Percentiles rank a stretch among this genome's conserved stretches.
Conservation (phyloP, 768 basidiomycete species). For the Pholiota microspora region DNA sequence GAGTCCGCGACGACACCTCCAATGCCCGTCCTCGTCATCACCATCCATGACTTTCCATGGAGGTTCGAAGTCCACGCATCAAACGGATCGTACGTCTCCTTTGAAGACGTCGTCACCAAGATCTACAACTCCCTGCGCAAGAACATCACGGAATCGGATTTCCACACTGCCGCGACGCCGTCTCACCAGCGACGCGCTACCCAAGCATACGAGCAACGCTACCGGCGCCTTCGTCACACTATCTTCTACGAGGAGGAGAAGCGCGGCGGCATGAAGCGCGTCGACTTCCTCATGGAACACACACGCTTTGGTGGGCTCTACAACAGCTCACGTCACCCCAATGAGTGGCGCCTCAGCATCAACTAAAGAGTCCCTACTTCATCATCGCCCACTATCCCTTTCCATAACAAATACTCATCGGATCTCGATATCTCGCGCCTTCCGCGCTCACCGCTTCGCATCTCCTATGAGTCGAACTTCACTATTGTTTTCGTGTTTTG, state of each 20-base stretch:
- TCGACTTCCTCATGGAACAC: conserved; percentile 53
- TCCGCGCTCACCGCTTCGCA: no score
- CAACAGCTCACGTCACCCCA: conserved; percentile 3
- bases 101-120: conserved; percentile 43
- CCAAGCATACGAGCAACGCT: conserved; percentile 46
- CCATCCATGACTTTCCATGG: conserved; percentile 28
- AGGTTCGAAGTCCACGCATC: conserved; percentile 27
- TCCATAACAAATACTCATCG: no score
- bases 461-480: neutral
- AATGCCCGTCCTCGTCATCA: conserved; percentile 26
- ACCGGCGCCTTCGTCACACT: conserved; percentile 31
- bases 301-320: conserved; percentile 45
- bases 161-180: conserved; percentile 31
- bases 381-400: no score
- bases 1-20: conserved; percentile 35
- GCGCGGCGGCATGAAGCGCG: conserved; percentile 48
- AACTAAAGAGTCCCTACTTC: neutral
- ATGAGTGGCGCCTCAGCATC: neutral
- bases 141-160: conserved; percentile 43
- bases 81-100: conserved; percentile 26
- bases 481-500: neutral
- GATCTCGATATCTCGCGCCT: no score
- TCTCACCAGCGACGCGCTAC: conserved; percentile 36
- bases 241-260: conserved; percentile 42
- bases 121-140: conserved; percentile 43